phyloP scores from a whole-genome alignment of 768 basidiomycete genomes.

The Rhodotorula sphaerocarpa region DNA sequence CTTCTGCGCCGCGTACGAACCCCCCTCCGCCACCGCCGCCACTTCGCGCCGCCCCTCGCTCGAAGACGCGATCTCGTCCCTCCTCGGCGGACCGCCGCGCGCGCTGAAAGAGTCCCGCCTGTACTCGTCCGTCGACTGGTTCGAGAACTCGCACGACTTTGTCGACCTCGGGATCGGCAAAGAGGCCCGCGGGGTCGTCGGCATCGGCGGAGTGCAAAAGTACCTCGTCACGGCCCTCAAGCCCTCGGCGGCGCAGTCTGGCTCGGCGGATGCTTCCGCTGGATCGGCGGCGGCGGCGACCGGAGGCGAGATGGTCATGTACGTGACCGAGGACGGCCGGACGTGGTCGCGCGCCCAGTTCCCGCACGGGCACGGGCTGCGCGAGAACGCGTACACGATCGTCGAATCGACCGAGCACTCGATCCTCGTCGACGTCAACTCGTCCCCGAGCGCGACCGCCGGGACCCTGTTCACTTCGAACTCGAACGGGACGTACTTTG shows the following conservation, averaged over 20 bases:
- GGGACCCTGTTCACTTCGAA: slow-evolving; percentile 94
- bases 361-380: slow-evolving; percentile 63
- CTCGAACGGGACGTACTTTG: slow-evolving; percentile 86
- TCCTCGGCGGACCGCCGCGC: slow-evolving; percentile 44
- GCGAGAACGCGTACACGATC: slow-evolving; percentile 91
- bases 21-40: slow-evolving; percentile 47
- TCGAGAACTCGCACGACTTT: slow-evolving; percentile 54
- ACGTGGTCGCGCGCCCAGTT: slow-evolving; percentile 84
- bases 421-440: slow-evolving; percentile 83
- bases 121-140: slow-evolving; percentile 79
- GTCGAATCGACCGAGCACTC: slow-evolving; percentile 90
- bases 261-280: slow-evolving; percentile 39
- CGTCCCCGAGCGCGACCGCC: slow-evolving; percentile 52
- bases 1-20: slow-evolving; percentile 68
- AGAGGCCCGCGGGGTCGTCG: slow-evolving; percentile 79
- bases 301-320: slow-evolving; percentile 67
- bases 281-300: slow-evolving; percentile 1
- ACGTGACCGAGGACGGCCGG: slow-evolving; percentile 73
- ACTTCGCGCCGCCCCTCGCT: slow-evolving; percentile 8
- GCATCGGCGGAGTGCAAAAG: slow-evolving; percentile 84
- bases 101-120: slow-evolving; percentile 54
- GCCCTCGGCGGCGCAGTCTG: slow-evolving; percentile 49
- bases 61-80: slow-evolving; percentile 41
- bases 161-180: slow-evolving; percentile 76
- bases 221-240: slow-evolving; percentile 84